Base-by-base conservation (phyloP, 163 green algal genomes). In the Scenedesmus sp. region DNA sequence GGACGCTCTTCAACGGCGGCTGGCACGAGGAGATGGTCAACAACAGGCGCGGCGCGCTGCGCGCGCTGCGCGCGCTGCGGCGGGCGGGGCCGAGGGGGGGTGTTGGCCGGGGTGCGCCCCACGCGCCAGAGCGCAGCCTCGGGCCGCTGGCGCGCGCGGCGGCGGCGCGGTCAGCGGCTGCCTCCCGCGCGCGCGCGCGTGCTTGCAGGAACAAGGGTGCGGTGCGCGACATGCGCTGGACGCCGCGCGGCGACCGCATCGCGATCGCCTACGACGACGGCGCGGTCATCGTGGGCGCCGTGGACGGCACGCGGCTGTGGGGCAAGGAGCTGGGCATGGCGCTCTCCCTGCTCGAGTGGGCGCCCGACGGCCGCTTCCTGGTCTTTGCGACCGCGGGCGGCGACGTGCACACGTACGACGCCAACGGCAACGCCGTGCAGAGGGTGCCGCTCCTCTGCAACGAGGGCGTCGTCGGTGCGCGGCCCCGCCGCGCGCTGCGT, bases 11-110 rank as follows among this genome's bases (percentile, higher is more conserved):
- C 78, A 94, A 95, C 70, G 85, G 84, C 67, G 82, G 86, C 69
- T 95, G 91, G 91, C 92, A 91, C 65, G 92, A 97, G 82, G 92
- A 97, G 82, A 97, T 97, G 92, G 93, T 96, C 70, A 97, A 97
- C 83, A 96, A 97, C 88, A 88, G 86, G 88, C 18, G 9, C n/a
- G 4, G 26, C 3, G 10, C n/a, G 56, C 29, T 39, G 54, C 18
- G 29, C 24, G n/a, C n/a, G n/a, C n/a, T n/a, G n/a, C n/a, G n/a
- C n/a, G n/a, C n/a, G n/a, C n/a, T n/a, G n/a, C n/a, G n/a, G n/a
- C n/a, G n/a, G n/a, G n/a, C n/a, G n/a, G n/a, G n/a, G n/a, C n/a
- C n/a, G n/a, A n/a, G n/a, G n/a, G n/a, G n/a, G n/a, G n/a, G n/a
- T n/a, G n/a, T n/a, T n/a, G n/a, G n/a, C n/a, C n/a, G n/a, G n/a